Conservation (phyloP, 768 basidiomycete genomes). For the Naganishia antarctica region DNA sequence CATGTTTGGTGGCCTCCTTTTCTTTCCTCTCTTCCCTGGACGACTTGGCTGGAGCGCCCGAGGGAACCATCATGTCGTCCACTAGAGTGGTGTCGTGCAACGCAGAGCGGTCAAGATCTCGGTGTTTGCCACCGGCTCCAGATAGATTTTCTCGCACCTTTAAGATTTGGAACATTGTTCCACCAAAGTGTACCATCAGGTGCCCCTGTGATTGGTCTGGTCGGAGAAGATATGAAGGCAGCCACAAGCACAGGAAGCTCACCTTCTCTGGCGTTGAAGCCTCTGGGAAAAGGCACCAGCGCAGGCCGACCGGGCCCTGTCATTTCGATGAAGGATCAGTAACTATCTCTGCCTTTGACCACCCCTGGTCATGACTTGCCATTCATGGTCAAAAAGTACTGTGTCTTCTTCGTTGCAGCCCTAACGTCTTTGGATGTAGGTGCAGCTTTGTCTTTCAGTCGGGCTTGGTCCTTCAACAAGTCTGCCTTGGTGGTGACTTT, state of each 20-base stretch:
- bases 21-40: slow-evolving; percentile 29
- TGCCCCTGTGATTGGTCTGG: not conserved
- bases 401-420: slow-evolving; percentile 35
- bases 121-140: no score
- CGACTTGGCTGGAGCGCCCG: slow-evolving; percentile 19
- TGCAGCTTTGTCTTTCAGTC: slow-evolving; percentile 23
- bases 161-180: slow-evolving; percentile 43
- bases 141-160: no score
- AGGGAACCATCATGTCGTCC: slow-evolving; percentile 26
- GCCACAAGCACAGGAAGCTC: slow-evolving; percentile 1
- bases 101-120: no score
- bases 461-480: slow-evolving; percentile 21
- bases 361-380: slow-evolving; percentile 22
- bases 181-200: slow-evolving; percentile 48
- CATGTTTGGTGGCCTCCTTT: slow-evolving; percentile 22
- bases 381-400: slow-evolving; percentile 49
- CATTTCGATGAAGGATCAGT: no score
- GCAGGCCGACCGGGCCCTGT: slow-evolving; percentile 46
- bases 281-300: slow-evolving; percentile 47
- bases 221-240: no score
- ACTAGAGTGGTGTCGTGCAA: no score
- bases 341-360: not conserved
- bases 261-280: slow-evolving; percentile 41
- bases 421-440: slow-evolving; percentile 24
- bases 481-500: slow-evolving; percentile 24